Conservation (phyloP, 108 stramenopile species). For the Aurantiochytrium sp. region DNA sequence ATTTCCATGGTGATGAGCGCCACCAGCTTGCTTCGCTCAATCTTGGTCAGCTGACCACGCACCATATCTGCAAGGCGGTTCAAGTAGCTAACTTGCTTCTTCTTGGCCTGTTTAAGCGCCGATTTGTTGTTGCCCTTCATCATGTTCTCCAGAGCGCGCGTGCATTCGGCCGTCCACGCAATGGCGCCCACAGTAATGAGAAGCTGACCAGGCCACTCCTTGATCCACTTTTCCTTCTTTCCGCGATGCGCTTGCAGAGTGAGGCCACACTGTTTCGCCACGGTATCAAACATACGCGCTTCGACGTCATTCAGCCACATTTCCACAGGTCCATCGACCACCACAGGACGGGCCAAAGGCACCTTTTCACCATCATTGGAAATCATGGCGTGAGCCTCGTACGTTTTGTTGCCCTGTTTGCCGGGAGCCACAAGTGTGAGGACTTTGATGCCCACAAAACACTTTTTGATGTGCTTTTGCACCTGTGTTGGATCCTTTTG, state of each 20-base stretch:
- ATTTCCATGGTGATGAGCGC: conserved; percentile 69
- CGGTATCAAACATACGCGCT: conserved; percentile 16
- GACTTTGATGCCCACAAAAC: conserved; percentile 59
- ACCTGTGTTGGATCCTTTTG: conserved; percentile 45
- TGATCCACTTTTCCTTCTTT: conserved; percentile 57
- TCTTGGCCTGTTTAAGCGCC: conserved; percentile 51
- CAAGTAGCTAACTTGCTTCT: conserved; percentile 55
- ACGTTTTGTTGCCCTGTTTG: conserved; percentile 38
- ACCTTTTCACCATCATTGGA: conserved; percentile 54
- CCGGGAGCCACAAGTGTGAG: conserved; percentile 32
- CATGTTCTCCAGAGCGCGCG: conserved; percentile 31
- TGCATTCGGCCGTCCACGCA: conserved; percentile 50
- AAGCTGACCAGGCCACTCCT: conserved; percentile 54
- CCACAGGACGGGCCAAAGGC: conserved; percentile 33
- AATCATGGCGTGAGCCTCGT: conserved; percentile 40
- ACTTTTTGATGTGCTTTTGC: conserved; percentile 62
- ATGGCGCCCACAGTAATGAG: conserved; percentile 61
- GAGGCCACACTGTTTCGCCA: conserved; percentile 13
- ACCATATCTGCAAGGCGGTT: conserved; percentile 59
- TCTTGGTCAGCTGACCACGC: conserved; percentile 34
- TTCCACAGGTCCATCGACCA: conserved; percentile 55
- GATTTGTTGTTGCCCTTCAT: conserved; percentile 36
- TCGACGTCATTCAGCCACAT: conserved; percentile 47
- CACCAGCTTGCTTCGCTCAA: conserved; percentile 59
- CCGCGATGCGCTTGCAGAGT: conserved; percentile 37